Evolutionary conservation across 306 rosid genomes (phyloP).

Genomic region (Prunus armeniaca): DNA sequence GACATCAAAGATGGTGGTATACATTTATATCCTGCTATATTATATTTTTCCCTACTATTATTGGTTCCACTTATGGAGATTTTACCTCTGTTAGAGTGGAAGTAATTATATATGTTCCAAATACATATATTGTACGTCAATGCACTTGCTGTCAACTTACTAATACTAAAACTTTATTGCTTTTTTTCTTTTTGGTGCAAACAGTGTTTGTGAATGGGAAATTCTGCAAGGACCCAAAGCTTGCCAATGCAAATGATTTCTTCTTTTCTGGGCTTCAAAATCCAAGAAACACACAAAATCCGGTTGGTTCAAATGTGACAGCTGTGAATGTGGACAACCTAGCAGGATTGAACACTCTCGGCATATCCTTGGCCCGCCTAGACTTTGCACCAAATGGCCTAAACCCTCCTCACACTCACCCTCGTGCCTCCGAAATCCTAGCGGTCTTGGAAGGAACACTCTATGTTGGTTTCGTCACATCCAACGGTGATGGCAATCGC

Average conservation of each 20-base stretch:
- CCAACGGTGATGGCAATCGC: too few species aligned
- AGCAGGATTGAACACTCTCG: neutral
- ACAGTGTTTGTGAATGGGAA: neutral
- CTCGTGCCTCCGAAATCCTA: too few species aligned
- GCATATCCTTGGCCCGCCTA: neutral
- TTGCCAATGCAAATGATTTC: neutral
- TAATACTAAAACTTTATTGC: neutral
- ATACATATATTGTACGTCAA: neutral
- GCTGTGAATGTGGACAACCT: neutral
- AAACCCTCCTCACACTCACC: too few species aligned
- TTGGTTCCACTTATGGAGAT: neutral
- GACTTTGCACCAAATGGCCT: neutral
- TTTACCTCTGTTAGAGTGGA: too few species aligned
- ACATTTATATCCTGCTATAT: neutral
- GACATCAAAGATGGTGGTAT: too few species aligned
- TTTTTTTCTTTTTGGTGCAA: neutral
- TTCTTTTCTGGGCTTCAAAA: neutral
- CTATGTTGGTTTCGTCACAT: too few species aligned
- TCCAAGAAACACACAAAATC: neutral
- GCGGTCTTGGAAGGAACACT: too few species aligned
- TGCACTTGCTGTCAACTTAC: neutral
- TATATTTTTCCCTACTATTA: neutral
- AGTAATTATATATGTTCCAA: too few species aligned
- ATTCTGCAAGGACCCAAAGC: neutral
- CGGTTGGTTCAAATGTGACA: neutral